Percentiles rank a stretch among this genome's conserved stretches.
Conservation (phyloP, 331 rosid species). For the Saraca asoca region DNA sequence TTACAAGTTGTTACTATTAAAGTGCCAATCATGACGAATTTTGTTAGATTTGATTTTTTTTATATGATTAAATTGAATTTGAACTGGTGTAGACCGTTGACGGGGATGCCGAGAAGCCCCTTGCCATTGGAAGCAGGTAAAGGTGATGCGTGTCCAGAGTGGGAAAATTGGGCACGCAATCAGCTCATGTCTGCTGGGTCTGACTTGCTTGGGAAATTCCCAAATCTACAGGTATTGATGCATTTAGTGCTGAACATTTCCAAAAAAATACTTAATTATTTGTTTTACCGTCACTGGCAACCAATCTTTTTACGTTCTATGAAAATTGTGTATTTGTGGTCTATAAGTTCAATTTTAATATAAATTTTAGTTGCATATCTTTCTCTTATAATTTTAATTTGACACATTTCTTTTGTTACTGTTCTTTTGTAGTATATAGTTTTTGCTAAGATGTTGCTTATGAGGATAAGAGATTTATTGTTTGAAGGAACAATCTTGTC, state of each 20-base stretch:
- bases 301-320: not conserved
- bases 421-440: conserved; percentile 67
- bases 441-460: conserved; percentile 79
- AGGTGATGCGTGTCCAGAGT: conserved; percentile 44
- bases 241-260: not conserved
- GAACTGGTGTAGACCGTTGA: conserved; percentile 57
- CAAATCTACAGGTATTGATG: conserved; percentile 70
- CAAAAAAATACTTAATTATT: too few species aligned
- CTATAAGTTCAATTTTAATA: too few species aligned
- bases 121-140: conserved; percentile 43
- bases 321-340: not conserved
- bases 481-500: conserved; percentile 45
- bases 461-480: conserved; percentile 60
- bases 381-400: not conserved
- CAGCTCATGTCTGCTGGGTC: conserved; percentile 91
- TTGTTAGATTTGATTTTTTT: not conserved
- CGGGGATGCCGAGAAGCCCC: conserved; percentile 63
- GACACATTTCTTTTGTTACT: not conserved
- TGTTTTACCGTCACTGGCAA: not conserved
- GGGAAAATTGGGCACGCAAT: conserved; percentile 89
- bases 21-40: not conserved
- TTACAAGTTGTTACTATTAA: not conserved
- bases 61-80: not conserved
- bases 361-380: too few species aligned
- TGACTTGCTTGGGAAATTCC: conserved; percentile 82